Base-by-base conservation (phyloP, 2,329 filamentous ascomycete species). In the Fusarium nelsonii region DNA sequence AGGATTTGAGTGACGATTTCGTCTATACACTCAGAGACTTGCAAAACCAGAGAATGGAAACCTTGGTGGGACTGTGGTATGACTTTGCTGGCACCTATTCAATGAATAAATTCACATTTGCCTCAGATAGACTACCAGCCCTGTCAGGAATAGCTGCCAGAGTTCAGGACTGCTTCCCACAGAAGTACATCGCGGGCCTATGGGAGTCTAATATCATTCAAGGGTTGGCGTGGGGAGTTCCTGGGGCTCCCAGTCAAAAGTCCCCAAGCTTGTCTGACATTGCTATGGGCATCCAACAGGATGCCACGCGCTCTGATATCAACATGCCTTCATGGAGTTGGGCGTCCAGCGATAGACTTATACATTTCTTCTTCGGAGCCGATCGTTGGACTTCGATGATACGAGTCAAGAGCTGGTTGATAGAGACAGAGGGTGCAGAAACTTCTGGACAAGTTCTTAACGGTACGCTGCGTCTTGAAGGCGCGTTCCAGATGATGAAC, bases 291-390 rank as follows among this genome's bases (percentile, higher is more conserved):
- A 6, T 18, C 10, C 34, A 32, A 23, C 9, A n/a, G 28, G 16
- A 26, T 14, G 4, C 23, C 20, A 30, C n/a, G 18, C 16, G 8
- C 12, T 23, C 11, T 10, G 10, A 15, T n/a, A 18, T 6, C 8
- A 41, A n/a, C 14, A 43, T 45, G 10, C 56, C 59, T n/a, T 63
- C 46, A 1, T 63, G 46, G 56, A 61, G 46, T 14, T 61, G 40
- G 46, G 28, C 56, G 0, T 36, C 59, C 23, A 28, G 26, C n/a
- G 18, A 50, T 18, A 23, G 26, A 8, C 18, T 20, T 16, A 36
- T 57, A 30, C 5, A 18, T 23, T 37, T 36, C n/a, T 43, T 30
- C 32, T 43, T 23, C 41, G 6, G 3, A 6, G n/a, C 4, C 5
- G 3, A 8, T 5, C 12, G 16, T 1, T 26, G 18, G 7, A 26